Evolutionary conservation across 129 eudicot genomes (phyloP).

Genomic region (Flaveria bidentis): DNA sequence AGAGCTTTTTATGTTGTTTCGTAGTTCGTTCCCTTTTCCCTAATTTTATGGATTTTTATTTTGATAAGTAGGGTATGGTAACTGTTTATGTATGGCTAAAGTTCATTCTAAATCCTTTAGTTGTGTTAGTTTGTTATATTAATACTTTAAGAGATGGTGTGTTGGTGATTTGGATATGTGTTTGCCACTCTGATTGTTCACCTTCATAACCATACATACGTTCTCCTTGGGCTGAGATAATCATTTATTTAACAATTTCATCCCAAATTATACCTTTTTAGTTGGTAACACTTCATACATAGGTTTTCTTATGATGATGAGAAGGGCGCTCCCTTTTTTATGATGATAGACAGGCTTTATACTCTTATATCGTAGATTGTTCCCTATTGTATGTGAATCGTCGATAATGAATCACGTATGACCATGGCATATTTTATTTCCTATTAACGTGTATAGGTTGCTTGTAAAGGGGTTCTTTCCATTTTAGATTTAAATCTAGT

Average conservation of each 20-base stretch:
- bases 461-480: neutral
- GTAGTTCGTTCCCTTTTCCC: neutral
- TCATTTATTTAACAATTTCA: neutral
- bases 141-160: too few relatives aligned
- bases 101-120: neutral
- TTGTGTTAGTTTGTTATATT: neutral
- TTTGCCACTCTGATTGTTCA: neutral
- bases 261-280: neutral
- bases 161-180: neutral
- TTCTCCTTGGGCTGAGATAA: neutral
- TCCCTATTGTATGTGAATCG: neutral
- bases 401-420: neutral
- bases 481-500: conserved; percentile 5
- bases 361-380: neutral
- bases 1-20: neutral
- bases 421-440: neutral
- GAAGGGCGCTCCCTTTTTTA: neutral
- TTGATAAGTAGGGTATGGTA: neutral
- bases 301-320: neutral
- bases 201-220: neutral
- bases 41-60: neutral
- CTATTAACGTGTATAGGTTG: neutral
- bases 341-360: neutral
- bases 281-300: neutral
- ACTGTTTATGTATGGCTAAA: neutral